Base-by-base conservation (phyloP, 164 flowering plant species). In the Houttuynia cordata region DNA sequence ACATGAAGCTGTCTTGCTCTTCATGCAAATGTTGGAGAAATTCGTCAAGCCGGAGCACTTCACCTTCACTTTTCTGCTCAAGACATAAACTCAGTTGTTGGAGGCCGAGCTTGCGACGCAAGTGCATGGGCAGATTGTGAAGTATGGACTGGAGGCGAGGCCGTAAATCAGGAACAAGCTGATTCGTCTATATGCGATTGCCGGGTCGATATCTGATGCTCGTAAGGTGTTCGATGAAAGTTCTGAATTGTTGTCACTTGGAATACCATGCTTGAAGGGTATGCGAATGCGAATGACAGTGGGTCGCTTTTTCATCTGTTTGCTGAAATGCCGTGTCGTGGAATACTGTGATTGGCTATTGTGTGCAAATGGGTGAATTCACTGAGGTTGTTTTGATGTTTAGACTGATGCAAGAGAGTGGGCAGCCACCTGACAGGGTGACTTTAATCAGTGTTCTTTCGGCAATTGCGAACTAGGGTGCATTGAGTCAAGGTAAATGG, bases 11-110 rank as follows among this genome's bases (percentile, higher is more conserved):
- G 56, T 66, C 51, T 34, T 23, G 7, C 60, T 66, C 30, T 66
- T 60, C 42, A 37, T 10, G 20, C 49, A 25, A 23, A 66, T 66
- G 69, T 22, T 61, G 30, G 34, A 17, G 8, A 1, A 19, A 8
- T 24, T 45, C n/a, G 19, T 56, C 54, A n/a, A 45, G 23, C 64
- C 69, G 1, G 56, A 66, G 50, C 55, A 54, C 56, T 66, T 53
- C 69, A 66, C 64, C 45, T 66, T 66, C 55, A 66, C 69, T 0
- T 66, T 61, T 25, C 60, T 60, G 0, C 64, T 66, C 50, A 66
- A 66, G 22, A 54, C 69, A 0, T 66, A 60, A 49, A 66, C 69
- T 49, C 56, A 60, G 21, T 50, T 60, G 34, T 49, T 45, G 9
- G 50, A 55, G 7, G 49, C 52, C 12, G 24, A 0, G 8, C 14